Base-by-base conservation (phyloP, 169 alveolate species). In the Cryptosporidium ubiquitum region DNA sequence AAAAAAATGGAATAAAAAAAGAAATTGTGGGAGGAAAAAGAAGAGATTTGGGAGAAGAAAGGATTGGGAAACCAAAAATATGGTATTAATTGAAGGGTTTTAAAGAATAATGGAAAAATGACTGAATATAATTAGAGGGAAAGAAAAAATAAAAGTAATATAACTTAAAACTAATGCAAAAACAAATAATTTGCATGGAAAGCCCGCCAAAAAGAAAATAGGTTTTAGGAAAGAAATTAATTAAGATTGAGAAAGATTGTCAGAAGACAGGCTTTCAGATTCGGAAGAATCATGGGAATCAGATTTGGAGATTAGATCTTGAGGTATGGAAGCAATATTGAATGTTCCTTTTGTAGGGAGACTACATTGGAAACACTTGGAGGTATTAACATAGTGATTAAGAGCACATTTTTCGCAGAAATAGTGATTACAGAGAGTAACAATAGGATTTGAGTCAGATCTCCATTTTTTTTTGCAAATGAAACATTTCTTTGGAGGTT, bases 381-480 rank as follows among this genome's bases (percentile, higher is more conserved):
- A 91, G 84, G 93, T 93, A 20, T 91, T 95, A 40, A 91, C 84
- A 93, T 94, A 97, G 57, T 95, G 91, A 23, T 93, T 91, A 35
- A 96, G 84, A 29, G 98, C 97, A 91, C 99, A 98, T 52, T 85
- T 86, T 85, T 96, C 99, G 85, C 99, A 98, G 91, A 96, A 98
- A 91, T 94, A 95, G 91, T 98, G 99, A 20, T 86, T 84, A 68
- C 99, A 98, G 61, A 92, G 85, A 5, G 99, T 96, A 40, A 95
- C 94, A 18, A 97, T 94, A 26, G 99, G 99, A 26, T 93, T 86
- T 95, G 93, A 93, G 31, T 84, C 93, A 5, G 84, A 40, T 31
- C 52, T 85, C 95, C 98, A 95, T 58, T 91, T 91, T 55, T 94
- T 71, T 44, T 94, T 93, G 91, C 99, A 97, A 20, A 95, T 95